These are phyloP conservation scores for Ascochyta fabae DNA, from an alignment of 2,329 filamentous ascomycete species.

Conservation along the genomic window DNA sequence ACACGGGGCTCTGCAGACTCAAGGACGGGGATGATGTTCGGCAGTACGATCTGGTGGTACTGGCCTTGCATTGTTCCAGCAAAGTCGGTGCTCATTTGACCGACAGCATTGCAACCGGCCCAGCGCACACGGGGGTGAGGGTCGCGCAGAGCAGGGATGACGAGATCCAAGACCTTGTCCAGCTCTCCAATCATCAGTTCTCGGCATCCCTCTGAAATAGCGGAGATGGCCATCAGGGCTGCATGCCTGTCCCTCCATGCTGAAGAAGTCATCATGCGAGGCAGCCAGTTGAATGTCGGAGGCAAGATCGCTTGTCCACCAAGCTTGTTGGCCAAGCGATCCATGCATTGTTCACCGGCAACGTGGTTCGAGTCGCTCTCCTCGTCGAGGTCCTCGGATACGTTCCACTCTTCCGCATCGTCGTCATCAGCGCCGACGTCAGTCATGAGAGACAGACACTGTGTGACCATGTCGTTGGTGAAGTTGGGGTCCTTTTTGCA, in stretches of 20 bases:
- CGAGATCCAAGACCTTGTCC: slow-evolving; percentile 89
- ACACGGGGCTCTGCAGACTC: slow-evolving; percentile 90
- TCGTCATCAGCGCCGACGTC: slow-evolving; percentile 95
- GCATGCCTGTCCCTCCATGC: slow-evolving; percentile 96
- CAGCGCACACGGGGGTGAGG: slow-evolving; percentile 93
- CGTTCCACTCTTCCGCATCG: slow-evolving; percentile 91
- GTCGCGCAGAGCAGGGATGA: slow-evolving; percentile 90
- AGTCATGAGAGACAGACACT: slow-evolving; percentile 97
- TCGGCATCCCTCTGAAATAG: slow-evolving; percentile 95
- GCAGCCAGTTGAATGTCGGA: slow-evolving; percentile 95
- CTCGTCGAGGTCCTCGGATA: slow-evolving; percentile 93
- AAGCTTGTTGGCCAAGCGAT: slow-evolving; percentile 94
- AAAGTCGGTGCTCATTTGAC: slow-evolving; percentile 99
- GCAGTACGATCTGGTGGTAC: slow-evolving; percentile 86
- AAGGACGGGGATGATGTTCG: slow-evolving; percentile 90
- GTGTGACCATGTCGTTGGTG: slow-evolving; percentile 95
- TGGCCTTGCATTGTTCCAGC: slow-evolving; percentile 97
- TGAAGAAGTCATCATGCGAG: slow-evolving; percentile 94
- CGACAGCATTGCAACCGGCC: slow-evolving; percentile 97
- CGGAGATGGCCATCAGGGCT: slow-evolving; percentile 97
- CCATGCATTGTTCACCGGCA: slow-evolving; percentile 98
- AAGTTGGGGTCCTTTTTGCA: slow-evolving; percentile 94
- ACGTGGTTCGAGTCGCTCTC: slow-evolving; percentile 98
- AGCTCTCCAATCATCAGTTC: slow-evolving; percentile 96
- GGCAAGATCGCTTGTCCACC: slow-evolving; percentile 91